A percentile compares a stretch with the other conserved stretches of the same genome.
phyloP scores from a whole-genome alignment of 1,139 yeast genomes.

The Yamadazyma oceani region DNA sequence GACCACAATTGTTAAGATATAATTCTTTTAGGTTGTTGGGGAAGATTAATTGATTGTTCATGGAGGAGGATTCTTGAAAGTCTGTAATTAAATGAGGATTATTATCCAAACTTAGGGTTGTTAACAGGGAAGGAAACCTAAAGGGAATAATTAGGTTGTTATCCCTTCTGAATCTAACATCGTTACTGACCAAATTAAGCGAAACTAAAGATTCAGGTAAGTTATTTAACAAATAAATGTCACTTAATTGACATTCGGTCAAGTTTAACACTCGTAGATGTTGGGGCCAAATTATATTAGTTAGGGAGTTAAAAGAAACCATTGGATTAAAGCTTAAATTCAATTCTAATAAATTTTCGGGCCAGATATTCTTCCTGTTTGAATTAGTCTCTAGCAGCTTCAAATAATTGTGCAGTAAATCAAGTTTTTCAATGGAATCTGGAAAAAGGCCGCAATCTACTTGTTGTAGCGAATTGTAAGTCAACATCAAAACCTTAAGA shows the following conservation, averaged over 20 bases:
- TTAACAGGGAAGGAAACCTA: background rate
- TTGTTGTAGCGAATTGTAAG: background rate
- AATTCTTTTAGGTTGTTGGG: background rate
- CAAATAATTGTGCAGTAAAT: background rate
- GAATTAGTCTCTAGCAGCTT: background rate
- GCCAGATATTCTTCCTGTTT: background rate
- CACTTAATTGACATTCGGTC: background rate
- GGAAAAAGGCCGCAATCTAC: background rate
- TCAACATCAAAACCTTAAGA: constrained; percentile 1
- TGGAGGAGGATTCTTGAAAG: background rate
- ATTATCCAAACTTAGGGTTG: background rate
- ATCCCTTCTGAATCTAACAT: background rate
- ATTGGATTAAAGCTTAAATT: background rate
- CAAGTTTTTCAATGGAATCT: background rate
- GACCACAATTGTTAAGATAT: background rate
- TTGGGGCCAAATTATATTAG: background rate
- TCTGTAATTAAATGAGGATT: background rate
- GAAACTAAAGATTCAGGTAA: background rate
- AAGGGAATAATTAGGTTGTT: background rate
- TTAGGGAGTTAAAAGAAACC: background rate
- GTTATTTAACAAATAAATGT: constrained; percentile 1
- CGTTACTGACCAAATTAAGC: background rate
- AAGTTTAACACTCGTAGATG: background rate
- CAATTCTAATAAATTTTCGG: background rate
- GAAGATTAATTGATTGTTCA: background rate